Evolutionary conservation across 345 rosid genomes (phyloP), one percentile per base, ranked within the genome.

Genomic region (Hevea brasiliensis): DNA sequence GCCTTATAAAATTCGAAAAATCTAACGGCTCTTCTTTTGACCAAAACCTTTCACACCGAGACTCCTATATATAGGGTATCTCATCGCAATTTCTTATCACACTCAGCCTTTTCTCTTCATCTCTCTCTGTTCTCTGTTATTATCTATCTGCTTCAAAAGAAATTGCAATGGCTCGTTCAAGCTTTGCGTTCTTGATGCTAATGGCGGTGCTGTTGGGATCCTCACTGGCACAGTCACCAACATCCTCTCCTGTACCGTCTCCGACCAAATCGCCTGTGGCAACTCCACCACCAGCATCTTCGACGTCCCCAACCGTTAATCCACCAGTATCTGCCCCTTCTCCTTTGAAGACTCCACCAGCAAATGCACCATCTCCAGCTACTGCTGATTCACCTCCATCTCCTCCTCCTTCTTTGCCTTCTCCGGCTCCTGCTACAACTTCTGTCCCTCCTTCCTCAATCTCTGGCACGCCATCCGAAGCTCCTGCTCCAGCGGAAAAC

Each of bases 401-500:
- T 44, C 75, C 80, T 59, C 61, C 56, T 68, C 35, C 11, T 40
- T 20, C 66, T 21, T 9, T 2, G 9, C 6, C 65, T 37, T 27
- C 65, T 14, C 12, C 23, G 18, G 4, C 47, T 44, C 35, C 48
- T 1, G 0, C 20, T 40, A 12, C 37, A 32, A 32, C 35, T 1
- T 1, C 26, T 45, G 11, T 15, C n/a, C 29, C 78, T 1, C 14
- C 75, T 1, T 68, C 85, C 0, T 1, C 59, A 0, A 73, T 78
- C 66, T 70, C 81, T 6, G 12, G 15, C 54, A 4, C 86, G 0
- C 86, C 86, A 0, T 23, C 78, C 42, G 63, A 51, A 24, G 88
- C 88, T 73, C 88, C 86, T 15, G 77, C 48, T 21, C 82, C 86
- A 10, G 45, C 72, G 10, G 48, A 9, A 3, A 65, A 66, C 72